Conservation (phyloP, 2,329 filamentous ascomycete genomes). For the Dryadomyces quercivorus region DNA sequence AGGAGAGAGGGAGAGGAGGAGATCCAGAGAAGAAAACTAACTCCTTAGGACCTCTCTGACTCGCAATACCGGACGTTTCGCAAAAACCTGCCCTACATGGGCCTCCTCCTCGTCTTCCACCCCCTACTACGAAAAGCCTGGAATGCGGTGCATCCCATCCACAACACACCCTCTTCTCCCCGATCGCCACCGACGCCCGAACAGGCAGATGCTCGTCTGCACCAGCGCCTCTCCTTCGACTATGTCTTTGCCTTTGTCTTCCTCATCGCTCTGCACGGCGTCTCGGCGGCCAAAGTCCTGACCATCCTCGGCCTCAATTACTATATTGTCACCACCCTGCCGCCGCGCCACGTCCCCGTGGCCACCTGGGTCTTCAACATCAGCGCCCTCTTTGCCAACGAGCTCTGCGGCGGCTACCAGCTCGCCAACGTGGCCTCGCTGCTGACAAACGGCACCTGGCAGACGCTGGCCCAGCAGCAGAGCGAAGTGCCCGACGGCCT, state of each 20-base stretch:
- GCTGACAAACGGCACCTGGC: constrained; percentile 19
- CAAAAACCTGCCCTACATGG: constrained; percentile 72
- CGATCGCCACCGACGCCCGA: constrained; percentile 19
- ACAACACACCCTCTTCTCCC: constrained; percentile 5
- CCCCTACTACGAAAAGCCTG: constrained; percentile 65
- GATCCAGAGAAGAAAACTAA: no score
- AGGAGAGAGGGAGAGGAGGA: no score
- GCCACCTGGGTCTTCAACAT: constrained; percentile 90
- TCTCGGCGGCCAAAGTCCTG: constrained; percentile 74
- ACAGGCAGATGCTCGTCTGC: constrained; percentile 43
- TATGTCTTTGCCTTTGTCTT: constrained; percentile 70
- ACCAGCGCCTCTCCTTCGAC: constrained; percentile 71
- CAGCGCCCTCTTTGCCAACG: constrained; percentile 75
- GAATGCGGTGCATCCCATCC: constrained; percentile 38
- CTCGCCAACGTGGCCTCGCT: constrained; percentile 50
- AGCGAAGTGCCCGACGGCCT: constrained; percentile 13
- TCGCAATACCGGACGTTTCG: constrained; percentile 78
- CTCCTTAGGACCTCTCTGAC: constrained; percentile 72
- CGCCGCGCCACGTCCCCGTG: constrained; percentile 56
- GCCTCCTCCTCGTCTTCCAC: constrained; percentile 61
- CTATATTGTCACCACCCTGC: constrained; percentile 59
- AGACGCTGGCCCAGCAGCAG: neutral
- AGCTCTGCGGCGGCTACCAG: constrained; percentile 66
- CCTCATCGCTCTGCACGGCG: constrained; percentile 66
- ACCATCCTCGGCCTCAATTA: constrained; percentile 74